Evolutionary conservation across 148 eudicot species (phyloP).

Genomic region (Hydrangea macrophylla): DNA sequence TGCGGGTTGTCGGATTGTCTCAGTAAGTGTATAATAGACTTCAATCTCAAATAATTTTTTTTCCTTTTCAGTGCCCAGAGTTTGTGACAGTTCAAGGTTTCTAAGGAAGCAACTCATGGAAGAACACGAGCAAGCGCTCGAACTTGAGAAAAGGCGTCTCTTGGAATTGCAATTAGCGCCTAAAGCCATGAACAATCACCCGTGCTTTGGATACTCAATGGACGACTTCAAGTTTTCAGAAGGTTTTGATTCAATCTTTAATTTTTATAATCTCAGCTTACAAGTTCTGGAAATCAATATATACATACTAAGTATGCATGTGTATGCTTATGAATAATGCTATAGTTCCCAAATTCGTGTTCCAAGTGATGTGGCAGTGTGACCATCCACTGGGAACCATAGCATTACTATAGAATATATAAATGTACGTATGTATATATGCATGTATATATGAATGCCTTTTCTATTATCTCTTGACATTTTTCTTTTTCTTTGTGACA

Average conservation of each 20-base stretch:
- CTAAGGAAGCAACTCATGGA: conserved; percentile 34
- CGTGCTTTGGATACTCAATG: conserved; percentile 21
- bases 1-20: too few species aligned
- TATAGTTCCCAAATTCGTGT: too few species aligned
- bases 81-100: conserved; percentile 17
- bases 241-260: conserved; percentile 27
- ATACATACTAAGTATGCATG: too few species aligned
- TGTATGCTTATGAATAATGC: too few species aligned
- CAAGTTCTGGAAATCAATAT: too few species aligned
- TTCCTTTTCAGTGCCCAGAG: conserved; percentile 23
- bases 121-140: conserved; percentile 28
- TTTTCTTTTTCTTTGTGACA: not conserved
- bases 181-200: conserved; percentile 12
- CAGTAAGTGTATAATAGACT: not conserved
- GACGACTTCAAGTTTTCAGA: conserved; percentile 26
- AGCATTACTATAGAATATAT: too few species aligned
- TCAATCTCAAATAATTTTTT: not conserved
- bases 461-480: not conserved
- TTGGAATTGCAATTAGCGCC: conserved; percentile 21
- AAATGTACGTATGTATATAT: too few species aligned
- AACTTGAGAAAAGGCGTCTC: conserved; percentile 25
- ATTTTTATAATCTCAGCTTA: not conserved
- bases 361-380: too few species aligned
- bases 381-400: too few species aligned
- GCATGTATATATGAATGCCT: too few species aligned